These are phyloP conservation scores for Trichoderma simmonsii DNA, from an alignment of 2,329 filamentous ascomycete genomes.

Conservation along the genomic window DNA sequence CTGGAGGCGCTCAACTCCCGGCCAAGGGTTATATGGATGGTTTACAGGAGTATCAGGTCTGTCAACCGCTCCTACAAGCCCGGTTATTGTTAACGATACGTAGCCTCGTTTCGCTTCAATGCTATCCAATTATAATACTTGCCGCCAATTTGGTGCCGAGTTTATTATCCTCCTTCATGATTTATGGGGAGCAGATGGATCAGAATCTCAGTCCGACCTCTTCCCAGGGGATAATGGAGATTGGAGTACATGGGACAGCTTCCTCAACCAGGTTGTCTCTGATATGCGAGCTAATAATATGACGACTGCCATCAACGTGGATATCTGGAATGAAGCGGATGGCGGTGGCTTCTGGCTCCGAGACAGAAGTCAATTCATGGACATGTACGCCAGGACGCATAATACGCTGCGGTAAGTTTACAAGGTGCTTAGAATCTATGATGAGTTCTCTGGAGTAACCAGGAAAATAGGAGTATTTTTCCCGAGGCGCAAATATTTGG, in stretches of 20 bases:
- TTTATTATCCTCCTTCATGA: slow-evolving; percentile 48
- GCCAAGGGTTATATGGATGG: slow-evolving; percentile 14
- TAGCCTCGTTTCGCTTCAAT: slow-evolving; percentile 40
- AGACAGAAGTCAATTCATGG: slow-evolving; percentile 2
- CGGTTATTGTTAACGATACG: neutral
- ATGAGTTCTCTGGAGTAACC: neutral
- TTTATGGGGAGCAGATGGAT: slow-evolving; percentile 47
- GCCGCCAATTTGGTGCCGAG: slow-evolving; percentile 36
- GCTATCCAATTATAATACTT: slow-evolving; percentile 43
- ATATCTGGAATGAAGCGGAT: slow-evolving; percentile 56
- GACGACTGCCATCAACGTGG: slow-evolving; percentile 39
- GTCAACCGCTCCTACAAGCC: neutral
- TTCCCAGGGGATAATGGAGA: slow-evolving; percentile 50
- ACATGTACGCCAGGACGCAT: slow-evolving; percentile 3
- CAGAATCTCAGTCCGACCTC: slow-evolving; percentile 31
- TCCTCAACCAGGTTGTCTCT: slow-evolving; percentile 37
- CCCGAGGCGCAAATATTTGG: slow-evolving; percentile 14
- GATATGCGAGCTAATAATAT: slow-evolving; percentile 39
- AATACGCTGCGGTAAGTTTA: neutral
- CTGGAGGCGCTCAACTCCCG: slow-evolving; percentile 10
- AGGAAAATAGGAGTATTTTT: neutral
- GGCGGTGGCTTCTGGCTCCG: slow-evolving; percentile 14
- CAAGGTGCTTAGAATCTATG: neutral
- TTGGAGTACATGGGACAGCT: slow-evolving; percentile 45
- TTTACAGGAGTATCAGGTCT: neutral